Conservation (phyloP, 108 stramenopile genomes). For the Pseudonitzschia multiseries region DNA sequence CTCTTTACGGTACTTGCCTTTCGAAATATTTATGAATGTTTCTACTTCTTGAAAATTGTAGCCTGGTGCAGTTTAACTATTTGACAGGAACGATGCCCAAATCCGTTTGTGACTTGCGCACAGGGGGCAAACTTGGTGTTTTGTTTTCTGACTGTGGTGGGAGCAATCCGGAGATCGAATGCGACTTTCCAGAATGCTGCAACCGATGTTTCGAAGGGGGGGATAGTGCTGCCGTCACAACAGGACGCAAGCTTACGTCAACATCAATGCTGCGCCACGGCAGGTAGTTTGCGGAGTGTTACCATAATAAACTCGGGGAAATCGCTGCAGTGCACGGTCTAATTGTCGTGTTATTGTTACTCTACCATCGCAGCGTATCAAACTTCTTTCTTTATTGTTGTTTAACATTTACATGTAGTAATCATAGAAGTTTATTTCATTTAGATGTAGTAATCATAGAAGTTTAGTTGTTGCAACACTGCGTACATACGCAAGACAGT, state of each 20-base stretch:
- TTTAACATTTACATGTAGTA: too few relatives aligned
- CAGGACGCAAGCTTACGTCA: neutral
- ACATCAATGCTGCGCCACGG: neutral
- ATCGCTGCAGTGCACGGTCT: neutral
- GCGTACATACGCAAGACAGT: too few relatives aligned
- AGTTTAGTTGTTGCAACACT: too few relatives aligned
- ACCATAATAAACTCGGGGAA: neutral
- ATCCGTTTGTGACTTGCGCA: conserved; percentile 37
- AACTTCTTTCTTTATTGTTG: too few relatives aligned
- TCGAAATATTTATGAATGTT: neutral
- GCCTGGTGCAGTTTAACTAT: conserved; percentile 40
- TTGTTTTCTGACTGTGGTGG: conserved; percentile 53
- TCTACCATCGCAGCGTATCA: neutral
- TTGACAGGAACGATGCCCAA: conserved; percentile 47
- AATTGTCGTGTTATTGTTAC: too few relatives aligned
- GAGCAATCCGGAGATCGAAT: conserved; percentile 36
- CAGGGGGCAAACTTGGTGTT: conserved; percentile 33
- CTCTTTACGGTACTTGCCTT: neutral
- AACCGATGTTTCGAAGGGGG: conserved; percentile 48
- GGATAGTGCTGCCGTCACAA: neutral
- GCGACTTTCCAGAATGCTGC: conserved; percentile 52
- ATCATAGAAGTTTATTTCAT: too few relatives aligned
- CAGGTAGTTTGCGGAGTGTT: neutral
- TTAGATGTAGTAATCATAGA: too few relatives aligned
- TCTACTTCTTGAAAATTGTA: neutral